phyloP scores from a whole-genome alignment of 2,329 filamentous ascomycete genomes.

The Claviceps sp. region DNA sequence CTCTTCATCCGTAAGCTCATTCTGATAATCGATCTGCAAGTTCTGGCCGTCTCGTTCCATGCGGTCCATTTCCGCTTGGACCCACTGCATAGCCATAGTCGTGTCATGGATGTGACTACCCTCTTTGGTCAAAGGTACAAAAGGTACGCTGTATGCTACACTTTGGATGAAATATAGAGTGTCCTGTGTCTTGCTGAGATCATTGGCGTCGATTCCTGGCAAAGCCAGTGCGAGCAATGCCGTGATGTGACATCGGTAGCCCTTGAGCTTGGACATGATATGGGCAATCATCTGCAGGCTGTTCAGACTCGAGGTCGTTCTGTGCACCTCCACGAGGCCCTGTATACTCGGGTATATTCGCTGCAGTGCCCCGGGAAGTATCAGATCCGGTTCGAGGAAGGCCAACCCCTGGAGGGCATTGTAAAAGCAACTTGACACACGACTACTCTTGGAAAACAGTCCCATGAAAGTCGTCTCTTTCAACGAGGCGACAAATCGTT shows the following conservation, averaged over 20 bases:
- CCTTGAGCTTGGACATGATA: conserved; percentile 82
- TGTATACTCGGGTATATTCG: conserved; percentile 95
- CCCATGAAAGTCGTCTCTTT: conserved; percentile 97
- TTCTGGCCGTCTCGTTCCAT: conserved; percentile 82
- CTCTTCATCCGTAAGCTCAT: conserved; percentile 70
- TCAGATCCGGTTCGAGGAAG: conserved; percentile 80
- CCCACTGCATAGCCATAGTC: conserved; percentile 77
- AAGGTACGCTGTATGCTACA: conserved; percentile 90
- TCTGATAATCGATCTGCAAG: conserved; percentile 72
- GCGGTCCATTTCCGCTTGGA: conserved; percentile 83
- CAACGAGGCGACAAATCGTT: conserved; percentile 76
- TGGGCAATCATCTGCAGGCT: conserved; percentile 85
- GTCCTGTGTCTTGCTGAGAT: conserved; percentile 90
- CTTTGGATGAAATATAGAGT: conserved; percentile 91
- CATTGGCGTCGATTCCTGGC: conserved; percentile 94
- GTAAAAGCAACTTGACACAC: conserved; percentile 82
- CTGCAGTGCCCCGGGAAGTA: conserved; percentile 85
- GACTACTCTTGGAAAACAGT: conserved; percentile 88
- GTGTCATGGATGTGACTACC: conserved; percentile 57
- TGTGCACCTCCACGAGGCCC: conserved; percentile 90
- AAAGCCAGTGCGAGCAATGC: conserved; percentile 83
- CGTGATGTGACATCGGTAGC: conserved; percentile 93
- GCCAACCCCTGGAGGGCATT: conserved; percentile 81
- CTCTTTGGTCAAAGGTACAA: conserved; percentile 56
- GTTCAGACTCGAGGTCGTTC: conserved; percentile 85